Evolutionary conservation across 371 early-diverging fungal species (phyloP), one percentile per base, ranked within the genome.

Genomic region (Mortierella sp.): DNA sequence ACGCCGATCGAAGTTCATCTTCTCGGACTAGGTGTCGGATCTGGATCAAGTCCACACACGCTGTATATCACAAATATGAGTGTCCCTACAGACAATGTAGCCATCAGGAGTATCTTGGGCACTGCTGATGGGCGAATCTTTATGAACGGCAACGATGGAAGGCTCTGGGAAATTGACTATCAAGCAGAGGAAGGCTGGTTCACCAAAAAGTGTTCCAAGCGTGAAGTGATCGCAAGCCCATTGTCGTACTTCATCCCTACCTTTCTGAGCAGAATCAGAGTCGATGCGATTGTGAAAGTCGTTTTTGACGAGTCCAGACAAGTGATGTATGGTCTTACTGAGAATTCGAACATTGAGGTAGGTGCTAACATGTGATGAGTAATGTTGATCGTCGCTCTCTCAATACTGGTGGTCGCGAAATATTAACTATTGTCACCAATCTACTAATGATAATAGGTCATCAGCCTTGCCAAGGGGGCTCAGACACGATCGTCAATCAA

Each of bases 111-210:
- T 39, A 94, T 97, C 52, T 79, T 85, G 17, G 94, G 94, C 6
- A 91, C 95, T 3, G 71, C 67, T 5, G 79, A 84, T 6, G 98
- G 97, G 1, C 85, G 98, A 17, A 87, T 97, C 22, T 95, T 97
- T 44, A 86, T 95, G 87, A 80, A 90, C 28, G 95, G 95, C 48
- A 86, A 80, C 58, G 88, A 92, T 64, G 95, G 95, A 24, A 81
- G 88, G 47, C 65, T 98, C 0, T 94, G 92, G 80, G 98, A 98
- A 82, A 71, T 97, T 31, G 78, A 81, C 28, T 96, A 96, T 64
- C 85, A 88, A 67, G 91, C 91, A 72, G 87, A 88, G 57, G 97
- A 95, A 53, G 92, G 92, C 5, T 95, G 95, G 94, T 91, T 95
- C 63, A 86, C 85, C 6, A 83, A 90, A 49, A 89, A 86, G 64